Evolutionary conservation across 495 filamentous ascomycete species (phyloP).

Genomic region (Neurospora sp.): DNA sequence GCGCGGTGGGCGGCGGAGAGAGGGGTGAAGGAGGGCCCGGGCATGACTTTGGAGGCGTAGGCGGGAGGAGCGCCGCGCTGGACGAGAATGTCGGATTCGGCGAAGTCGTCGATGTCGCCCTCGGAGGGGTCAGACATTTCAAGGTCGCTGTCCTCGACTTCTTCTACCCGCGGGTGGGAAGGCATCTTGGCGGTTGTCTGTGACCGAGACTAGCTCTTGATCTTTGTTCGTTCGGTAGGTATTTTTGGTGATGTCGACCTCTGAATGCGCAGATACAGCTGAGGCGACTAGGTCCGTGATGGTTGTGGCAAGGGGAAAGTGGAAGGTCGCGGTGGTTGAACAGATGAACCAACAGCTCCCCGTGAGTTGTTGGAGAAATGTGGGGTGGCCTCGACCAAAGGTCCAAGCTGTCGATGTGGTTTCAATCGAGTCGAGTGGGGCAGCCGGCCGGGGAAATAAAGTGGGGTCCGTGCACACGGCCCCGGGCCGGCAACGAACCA

Average conservation of each 20-base stretch:
- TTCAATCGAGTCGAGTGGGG: background rate
- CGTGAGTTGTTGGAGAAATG: background rate
- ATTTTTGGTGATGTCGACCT: background rate
- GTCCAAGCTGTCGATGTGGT: constrained; percentile 7
- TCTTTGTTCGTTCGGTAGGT: constrained; percentile 2
- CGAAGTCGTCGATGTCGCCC: constrained; percentile 50
- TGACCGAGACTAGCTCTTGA: background rate
- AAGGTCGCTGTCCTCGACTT: constrained; percentile 71
- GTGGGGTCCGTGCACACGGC: constrained; percentile 12
- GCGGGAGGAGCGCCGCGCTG: constrained; percentile 5
- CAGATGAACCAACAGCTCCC: background rate
- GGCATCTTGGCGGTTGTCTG: constrained; percentile 42
- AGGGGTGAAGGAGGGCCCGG: background rate
- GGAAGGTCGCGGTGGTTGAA: background rate
- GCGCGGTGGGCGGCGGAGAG: constrained; percentile 10
- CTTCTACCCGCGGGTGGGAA: constrained; percentile 78
- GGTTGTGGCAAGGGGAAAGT: background rate
- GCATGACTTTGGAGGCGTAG: background rate
- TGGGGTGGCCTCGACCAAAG: constrained; percentile 3
- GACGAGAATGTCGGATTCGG: constrained; percentile 35
- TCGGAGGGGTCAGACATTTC: constrained; percentile 69
- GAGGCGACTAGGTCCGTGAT: background rate
- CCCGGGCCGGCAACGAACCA: background rate
- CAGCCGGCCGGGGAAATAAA: constrained; percentile 10
- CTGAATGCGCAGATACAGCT: background rate